phyloP scores from a whole-genome alignment of 208 protist species.

The Leishmania lainsoni region DNA sequence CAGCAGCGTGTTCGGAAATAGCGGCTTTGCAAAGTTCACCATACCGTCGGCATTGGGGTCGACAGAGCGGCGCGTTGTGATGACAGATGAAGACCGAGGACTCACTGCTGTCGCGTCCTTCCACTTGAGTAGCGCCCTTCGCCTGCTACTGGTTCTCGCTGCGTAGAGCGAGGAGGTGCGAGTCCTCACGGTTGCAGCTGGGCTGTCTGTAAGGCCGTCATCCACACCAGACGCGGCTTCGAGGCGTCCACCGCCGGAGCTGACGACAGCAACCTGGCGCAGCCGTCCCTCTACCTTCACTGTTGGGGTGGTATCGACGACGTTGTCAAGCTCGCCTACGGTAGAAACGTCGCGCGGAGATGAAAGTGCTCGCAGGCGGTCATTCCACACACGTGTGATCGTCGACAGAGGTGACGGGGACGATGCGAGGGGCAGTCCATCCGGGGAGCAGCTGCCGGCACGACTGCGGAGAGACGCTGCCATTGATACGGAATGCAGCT shows the following conservation, averaged over 20 bases:
- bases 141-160: slow-evolving; percentile 1
- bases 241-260: neutral
- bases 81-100: neutral
- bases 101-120: neutral
- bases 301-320: slow-evolving; percentile 7
- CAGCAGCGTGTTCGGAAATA: slow-evolving; percentile 68
- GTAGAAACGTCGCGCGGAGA: neutral
- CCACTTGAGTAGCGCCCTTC: neutral
- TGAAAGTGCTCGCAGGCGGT: slow-evolving; percentile 22
- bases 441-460: neutral
- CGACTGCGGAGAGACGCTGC: slow-evolving; percentile 11
- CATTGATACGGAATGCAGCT: neutral
- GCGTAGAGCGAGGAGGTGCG: slow-evolving; percentile 16
- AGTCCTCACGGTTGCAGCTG: slow-evolving; percentile 2
- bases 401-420: slow-evolving; percentile 19
- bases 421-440: neutral
- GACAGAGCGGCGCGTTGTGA: slow-evolving; percentile 1
- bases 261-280: neutral
- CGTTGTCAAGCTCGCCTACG: slow-evolving; percentile 9
- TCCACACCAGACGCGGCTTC: slow-evolving; percentile 6
- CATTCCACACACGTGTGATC: slow-evolving; percentile 35
- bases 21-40: slow-evolving; percentile 29
- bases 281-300: slow-evolving; percentile 13
- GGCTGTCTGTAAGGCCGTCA: slow-evolving; percentile 30
- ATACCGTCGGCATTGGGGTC: slow-evolving; percentile 16